A percentile compares a stretch with the other conserved stretches of the same genome.
Conservation (phyloP, 768 basidiomycete species). For the Russula earlei region DNA sequence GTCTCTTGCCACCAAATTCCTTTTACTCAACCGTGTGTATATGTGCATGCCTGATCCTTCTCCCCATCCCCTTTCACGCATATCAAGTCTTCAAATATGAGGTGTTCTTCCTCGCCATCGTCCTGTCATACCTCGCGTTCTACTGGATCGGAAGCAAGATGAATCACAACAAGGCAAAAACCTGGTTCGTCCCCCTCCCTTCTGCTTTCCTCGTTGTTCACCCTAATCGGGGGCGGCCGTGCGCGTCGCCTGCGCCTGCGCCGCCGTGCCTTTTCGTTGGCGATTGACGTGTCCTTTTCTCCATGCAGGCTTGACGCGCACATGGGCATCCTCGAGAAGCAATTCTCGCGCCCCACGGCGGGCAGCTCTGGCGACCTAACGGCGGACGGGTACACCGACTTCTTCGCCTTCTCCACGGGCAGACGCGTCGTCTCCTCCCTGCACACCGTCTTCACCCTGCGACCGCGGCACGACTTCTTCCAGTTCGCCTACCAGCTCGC, state of each 20-base stretch:
- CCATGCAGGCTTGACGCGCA: constrained; percentile 56
- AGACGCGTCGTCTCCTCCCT: constrained; percentile 66
- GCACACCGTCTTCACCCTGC: constrained; percentile 69
- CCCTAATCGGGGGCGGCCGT: no score
- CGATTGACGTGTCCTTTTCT: background rate
- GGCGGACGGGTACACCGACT: constrained; percentile 67
- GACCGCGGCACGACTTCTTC: constrained; percentile 77
- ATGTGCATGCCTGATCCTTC: background rate
- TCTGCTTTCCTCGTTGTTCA: background rate
- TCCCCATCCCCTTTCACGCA: background rate
- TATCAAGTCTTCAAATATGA: constrained; percentile 57
- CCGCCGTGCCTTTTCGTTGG: no score
- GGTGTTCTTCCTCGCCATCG: constrained; percentile 39
- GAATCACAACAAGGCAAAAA: constrained; percentile 52
- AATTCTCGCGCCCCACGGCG: constrained; percentile 65
- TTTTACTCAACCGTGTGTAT: background rate
- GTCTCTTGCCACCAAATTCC: background rate
- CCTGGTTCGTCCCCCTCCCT: constrained; percentile 41
- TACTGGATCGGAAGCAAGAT: constrained; percentile 49
- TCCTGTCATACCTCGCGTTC: constrained; percentile 48
- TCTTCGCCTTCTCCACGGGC: constrained; percentile 82
- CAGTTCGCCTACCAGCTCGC: constrained; percentile 52
- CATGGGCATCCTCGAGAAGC: constrained; percentile 45
- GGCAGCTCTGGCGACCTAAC: constrained; percentile 35
- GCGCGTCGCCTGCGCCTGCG: no score